Conservation (phyloP, 805 yeast species). For the Pichia deserticola region DNA sequence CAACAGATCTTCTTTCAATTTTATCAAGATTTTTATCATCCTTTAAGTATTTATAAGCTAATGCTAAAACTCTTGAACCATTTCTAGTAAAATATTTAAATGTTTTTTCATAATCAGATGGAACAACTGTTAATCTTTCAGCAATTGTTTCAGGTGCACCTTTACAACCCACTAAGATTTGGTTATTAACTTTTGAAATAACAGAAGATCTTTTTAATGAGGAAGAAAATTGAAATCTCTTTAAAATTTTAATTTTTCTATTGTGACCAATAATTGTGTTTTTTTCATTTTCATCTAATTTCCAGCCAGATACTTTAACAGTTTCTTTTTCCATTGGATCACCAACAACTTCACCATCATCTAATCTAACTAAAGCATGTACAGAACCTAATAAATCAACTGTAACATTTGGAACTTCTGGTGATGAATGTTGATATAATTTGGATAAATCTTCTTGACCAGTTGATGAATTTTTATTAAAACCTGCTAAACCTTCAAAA, state of each 20-base stretch:
- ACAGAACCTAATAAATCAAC: slow-evolving; percentile 82
- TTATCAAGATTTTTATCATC: slow-evolving; percentile 43
- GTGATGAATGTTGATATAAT: slow-evolving; percentile 40
- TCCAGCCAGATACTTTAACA: slow-evolving; percentile 80
- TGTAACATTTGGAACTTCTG: slow-evolving; percentile 63
- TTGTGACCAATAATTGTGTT: slow-evolving; percentile 48
- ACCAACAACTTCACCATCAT: slow-evolving; percentile 96
- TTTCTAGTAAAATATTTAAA: slow-evolving; percentile 88
- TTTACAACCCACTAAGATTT: slow-evolving; percentile 75
- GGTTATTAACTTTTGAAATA: slow-evolving; percentile 48
- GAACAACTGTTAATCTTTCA: slow-evolving; percentile 62
- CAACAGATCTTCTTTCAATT: slow-evolving; percentile 69
- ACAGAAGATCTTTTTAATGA: slow-evolving; percentile 93
- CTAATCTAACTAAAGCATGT: slow-evolving; percentile 89
- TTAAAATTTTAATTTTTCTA: slow-evolving; percentile 58
- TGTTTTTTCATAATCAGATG: slow-evolving; percentile 72
- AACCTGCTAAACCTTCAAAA: slow-evolving; percentile 93
- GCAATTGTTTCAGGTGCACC: slow-evolving; percentile 98
- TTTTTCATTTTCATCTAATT: slow-evolving; percentile 53
- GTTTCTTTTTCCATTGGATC: slow-evolving; percentile 99
- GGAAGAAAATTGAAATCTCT: slow-evolving; percentile 96
- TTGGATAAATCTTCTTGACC: slow-evolving; percentile 39
- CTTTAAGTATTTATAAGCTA: slow-evolving; percentile 71
- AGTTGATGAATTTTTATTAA: slow-evolving; percentile 26
- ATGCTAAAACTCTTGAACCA: slow-evolving; percentile 94